A percentile compares a stretch with the other conserved stretches of the same genome.
These are phyloP conservation scores for Spirogloea muscicola DNA, from an alignment of 139 green algal genomes.

Conservation along the genomic window DNA sequence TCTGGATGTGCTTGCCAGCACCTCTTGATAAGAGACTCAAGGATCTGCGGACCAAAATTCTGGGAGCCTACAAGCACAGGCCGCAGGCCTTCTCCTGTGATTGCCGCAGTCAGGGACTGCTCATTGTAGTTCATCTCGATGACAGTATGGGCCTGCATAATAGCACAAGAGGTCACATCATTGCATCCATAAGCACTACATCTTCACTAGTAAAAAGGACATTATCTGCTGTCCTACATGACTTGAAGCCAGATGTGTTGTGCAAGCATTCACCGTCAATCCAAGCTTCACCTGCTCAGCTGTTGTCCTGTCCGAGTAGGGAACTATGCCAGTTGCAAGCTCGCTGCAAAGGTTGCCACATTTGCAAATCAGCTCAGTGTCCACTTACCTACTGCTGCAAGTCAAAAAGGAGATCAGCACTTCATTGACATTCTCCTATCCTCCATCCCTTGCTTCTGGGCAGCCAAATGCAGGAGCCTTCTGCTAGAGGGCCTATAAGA, in stretches of 20 bases:
- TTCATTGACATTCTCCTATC: too few relatives aligned
- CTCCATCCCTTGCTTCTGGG: too few relatives aligned
- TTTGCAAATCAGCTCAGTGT: neutral
- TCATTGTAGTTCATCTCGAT: conserved; percentile 47
- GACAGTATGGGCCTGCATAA: conserved; percentile 44
- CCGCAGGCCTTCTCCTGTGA: conserved; percentile 25
- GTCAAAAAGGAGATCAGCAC: too few relatives aligned
- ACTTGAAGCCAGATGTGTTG: too few relatives aligned
- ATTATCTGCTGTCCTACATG: too few relatives aligned
- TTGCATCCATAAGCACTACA: neutral
- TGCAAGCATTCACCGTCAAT: too few relatives aligned
- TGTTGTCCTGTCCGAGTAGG: conserved; percentile 39
- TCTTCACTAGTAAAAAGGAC: too few relatives aligned
- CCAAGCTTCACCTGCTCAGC: conserved; percentile 27
- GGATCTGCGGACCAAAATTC: neutral
- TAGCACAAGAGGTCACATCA: neutral
- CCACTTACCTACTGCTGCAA: neutral
- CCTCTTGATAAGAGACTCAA: conserved; percentile 3
- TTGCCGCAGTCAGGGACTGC: conserved; percentile 41
- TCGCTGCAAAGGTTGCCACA: conserved; percentile 12
- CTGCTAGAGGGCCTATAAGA: too few relatives aligned
- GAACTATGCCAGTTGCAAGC: conserved; percentile 30
- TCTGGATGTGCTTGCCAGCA: conserved; percentile 27
- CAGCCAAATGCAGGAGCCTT: too few relatives aligned
- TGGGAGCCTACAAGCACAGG: conserved; percentile 13